These are phyloP conservation scores for Pseudopyricularia cyperi DNA, from an alignment of 2,329 filamentous ascomycete genomes.

Conservation along the genomic window DNA sequence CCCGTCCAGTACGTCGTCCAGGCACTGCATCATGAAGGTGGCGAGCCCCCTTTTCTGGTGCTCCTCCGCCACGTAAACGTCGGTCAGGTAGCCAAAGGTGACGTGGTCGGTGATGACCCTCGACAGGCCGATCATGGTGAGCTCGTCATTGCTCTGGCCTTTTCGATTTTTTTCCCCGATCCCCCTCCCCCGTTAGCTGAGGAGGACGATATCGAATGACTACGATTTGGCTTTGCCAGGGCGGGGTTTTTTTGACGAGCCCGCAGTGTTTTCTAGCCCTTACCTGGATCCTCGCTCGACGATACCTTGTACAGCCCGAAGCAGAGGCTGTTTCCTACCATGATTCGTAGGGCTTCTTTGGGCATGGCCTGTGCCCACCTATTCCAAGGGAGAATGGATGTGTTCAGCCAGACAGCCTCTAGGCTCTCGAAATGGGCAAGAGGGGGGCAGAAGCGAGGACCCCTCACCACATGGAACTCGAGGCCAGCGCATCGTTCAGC, in stretches of 20 bases:
- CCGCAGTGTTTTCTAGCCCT: neutral
- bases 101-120: conserved; percentile 57
- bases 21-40: conserved; percentile 48
- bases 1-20: conserved; percentile 40
- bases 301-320: conserved; percentile 38
- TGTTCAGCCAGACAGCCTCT: conserved; percentile 12
- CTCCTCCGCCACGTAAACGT: conserved; percentile 50
- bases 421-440: neutral
- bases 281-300: conserved; percentile 7
- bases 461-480: conserved; percentile 11
- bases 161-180: too few relatives aligned
- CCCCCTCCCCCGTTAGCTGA: too few relatives aligned
- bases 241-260: too few relatives aligned
- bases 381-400: too few relatives aligned
- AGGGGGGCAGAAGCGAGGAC: neutral
- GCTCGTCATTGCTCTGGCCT: too few relatives aligned
- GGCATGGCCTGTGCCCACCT: conserved; percentile 42
- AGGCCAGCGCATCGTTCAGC: conserved; percentile 41
- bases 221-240: too few relatives aligned
- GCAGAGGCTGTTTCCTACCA: conserved; percentile 45
- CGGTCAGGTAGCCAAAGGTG: conserved; percentile 56
- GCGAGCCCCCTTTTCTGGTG: conserved; percentile 51
- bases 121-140: conserved; percentile 37
- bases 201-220: too few relatives aligned
- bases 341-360: conserved; percentile 29